Evolutionary conservation across 106 monocot species (phyloP).

Genomic region (Dioscorea zingiberensis): DNA sequence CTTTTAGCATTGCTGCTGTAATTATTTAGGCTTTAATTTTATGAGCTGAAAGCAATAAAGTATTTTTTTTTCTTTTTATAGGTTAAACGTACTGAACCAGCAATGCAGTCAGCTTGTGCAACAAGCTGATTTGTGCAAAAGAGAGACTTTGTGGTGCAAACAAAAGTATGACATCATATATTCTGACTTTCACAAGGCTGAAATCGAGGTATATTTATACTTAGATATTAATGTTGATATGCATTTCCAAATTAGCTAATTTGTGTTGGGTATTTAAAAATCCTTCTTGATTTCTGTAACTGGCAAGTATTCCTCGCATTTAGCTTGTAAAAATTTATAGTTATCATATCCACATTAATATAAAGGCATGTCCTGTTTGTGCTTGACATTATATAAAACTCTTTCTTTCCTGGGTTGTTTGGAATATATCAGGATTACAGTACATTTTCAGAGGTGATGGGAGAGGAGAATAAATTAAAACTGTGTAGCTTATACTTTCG

Average conservation of each 20-base stretch:
- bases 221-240: background rate
- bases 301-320: background rate
- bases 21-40: background rate
- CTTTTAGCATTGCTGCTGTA: background rate
- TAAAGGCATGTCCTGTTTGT: background rate
- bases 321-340: background rate
- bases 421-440: too few relatives aligned
- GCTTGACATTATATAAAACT: too few relatives aligned
- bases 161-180: constrained; percentile 38
- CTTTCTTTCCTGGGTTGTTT: too few relatives aligned
- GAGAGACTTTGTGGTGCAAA: constrained; percentile 33
- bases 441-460: too few relatives aligned
- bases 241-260: background rate
- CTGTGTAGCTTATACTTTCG: too few relatives aligned
- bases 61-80: constrained; percentile 14
- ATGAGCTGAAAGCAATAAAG: background rate
- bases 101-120: constrained; percentile 24
- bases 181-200: constrained; percentile 67
- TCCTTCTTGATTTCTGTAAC: background rate
- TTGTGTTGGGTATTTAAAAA: background rate
- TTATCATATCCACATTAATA: background rate
- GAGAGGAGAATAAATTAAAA: too few relatives aligned
- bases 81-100: constrained; percentile 31
- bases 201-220: constrained; percentile 45
- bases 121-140: constrained; percentile 30